These are phyloP conservation scores for Lachnellula hyalina DNA, from an alignment of 2,329 filamentous ascomycete species.

Conservation along the genomic window DNA sequence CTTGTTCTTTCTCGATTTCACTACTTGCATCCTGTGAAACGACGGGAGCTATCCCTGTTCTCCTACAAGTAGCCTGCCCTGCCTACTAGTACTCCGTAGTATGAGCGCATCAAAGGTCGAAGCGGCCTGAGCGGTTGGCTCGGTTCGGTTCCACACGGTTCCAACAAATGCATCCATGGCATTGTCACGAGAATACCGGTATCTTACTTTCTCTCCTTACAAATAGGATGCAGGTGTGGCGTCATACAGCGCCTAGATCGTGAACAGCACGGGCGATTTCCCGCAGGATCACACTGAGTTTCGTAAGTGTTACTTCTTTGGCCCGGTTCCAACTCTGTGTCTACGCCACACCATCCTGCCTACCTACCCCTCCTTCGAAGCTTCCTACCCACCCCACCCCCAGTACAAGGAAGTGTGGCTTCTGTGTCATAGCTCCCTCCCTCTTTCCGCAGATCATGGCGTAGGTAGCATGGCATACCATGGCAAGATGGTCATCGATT, in stretches of 20 bases:
- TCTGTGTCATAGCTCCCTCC: constrained; percentile 9
- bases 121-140: background rate
- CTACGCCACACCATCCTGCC: constrained; percentile 6
- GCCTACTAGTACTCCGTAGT: background rate
- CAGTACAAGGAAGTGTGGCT: background rate
- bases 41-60: background rate
- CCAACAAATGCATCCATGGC: background rate
- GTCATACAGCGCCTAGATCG: background rate
- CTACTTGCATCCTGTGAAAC: background rate
- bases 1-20: background rate
- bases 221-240: background rate
- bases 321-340: background rate
- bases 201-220: background rate
- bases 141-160: no score
- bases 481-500: constrained; percentile 6
- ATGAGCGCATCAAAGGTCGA: background rate
- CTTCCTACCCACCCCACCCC: background rate
- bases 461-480: no score
- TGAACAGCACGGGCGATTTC: background rate
- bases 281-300: background rate
- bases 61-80: no score
- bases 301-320: background rate
- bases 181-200: background rate
- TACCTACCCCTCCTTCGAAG: background rate
- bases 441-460: background rate